These are phyloP conservation scores for Tephrocybe sp. DNA, from an alignment of 768 basidiomycete genomes.

Conservation along the genomic window DNA sequence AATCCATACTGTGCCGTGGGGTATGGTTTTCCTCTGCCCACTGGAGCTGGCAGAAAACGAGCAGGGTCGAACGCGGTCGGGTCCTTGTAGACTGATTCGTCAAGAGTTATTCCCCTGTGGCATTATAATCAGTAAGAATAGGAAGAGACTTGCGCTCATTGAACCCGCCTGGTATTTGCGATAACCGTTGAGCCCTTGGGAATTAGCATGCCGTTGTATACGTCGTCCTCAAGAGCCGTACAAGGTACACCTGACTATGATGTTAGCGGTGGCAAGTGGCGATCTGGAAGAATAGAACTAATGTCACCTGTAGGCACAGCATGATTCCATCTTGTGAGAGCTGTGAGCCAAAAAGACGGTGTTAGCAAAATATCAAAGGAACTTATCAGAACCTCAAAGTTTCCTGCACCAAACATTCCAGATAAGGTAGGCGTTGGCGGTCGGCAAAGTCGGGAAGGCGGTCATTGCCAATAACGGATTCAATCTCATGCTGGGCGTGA, in stretches of 20 bases:
- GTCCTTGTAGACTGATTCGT: conserved; percentile 33
- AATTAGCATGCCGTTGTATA: conserved; percentile 2
- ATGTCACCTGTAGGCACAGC: conserved; percentile 23
- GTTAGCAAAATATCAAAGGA: no score
- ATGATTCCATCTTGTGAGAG: conserved; percentile 19
- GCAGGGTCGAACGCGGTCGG: conserved; percentile 40
- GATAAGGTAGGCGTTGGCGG: conserved; percentile 31
- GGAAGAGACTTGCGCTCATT: background rate
- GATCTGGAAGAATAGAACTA: background rate
- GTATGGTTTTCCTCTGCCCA: conserved; percentile 11
- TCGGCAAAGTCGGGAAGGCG: conserved; percentile 36
- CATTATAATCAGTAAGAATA: background rate
- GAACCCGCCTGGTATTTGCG: conserved; percentile 38
- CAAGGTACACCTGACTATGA: background rate
- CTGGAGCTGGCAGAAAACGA: conserved; percentile 30
- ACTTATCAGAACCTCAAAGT: conserved; percentile 9
- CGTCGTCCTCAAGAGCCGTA: background rate
- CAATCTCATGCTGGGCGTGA: conserved; percentile 40
- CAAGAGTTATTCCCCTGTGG: conserved; percentile 38
- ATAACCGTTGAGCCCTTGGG: conserved; percentile 41
- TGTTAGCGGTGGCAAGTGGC: background rate
- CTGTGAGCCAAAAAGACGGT: no score
- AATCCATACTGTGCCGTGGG: conserved; percentile 20
- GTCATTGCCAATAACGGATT: conserved; percentile 33
- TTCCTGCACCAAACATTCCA: conserved; percentile 33